These are phyloP conservation scores for Cyberlindnera xylosilytica DNA, from an alignment of 805 yeast genomes.

Conservation along the genomic window DNA sequence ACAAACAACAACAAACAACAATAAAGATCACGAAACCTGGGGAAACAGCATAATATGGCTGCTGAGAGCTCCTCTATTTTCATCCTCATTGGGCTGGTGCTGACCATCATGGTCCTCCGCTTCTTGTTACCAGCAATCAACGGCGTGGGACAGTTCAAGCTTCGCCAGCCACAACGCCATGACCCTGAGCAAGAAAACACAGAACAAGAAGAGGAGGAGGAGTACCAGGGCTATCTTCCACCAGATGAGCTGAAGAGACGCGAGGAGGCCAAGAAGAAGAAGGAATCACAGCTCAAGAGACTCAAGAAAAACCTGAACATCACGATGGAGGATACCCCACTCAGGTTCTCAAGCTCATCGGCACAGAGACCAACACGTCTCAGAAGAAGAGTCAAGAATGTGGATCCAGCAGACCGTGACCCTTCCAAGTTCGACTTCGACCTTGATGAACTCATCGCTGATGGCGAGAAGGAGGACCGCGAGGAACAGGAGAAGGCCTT, in stretches of 20 bases:
- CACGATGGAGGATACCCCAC: slow-evolving; percentile 23
- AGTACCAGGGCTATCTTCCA: slow-evolving; percentile 22
- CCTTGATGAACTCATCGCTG: slow-evolving; percentile 25
- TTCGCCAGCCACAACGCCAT: slow-evolving; percentile 7
- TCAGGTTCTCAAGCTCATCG: slow-evolving; percentile 17
- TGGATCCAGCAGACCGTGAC: slow-evolving; percentile 9
- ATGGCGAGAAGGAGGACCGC: slow-evolving; percentile 17
- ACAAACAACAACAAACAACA: no score
- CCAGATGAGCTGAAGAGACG: slow-evolving; percentile 23
- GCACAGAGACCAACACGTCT: slow-evolving; percentile 2
- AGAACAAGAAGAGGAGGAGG: slow-evolving; percentile 1
- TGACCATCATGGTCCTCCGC: slow-evolving; percentile 25
- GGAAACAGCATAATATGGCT: background rate
- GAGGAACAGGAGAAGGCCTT: slow-evolving; percentile 17
- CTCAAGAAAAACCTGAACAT: slow-evolving; percentile 16
- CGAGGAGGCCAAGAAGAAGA: slow-evolving; percentile 8
- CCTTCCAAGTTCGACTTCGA: slow-evolving; percentile 28
- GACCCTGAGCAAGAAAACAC: background rate
- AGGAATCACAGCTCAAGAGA: slow-evolving; percentile 10
- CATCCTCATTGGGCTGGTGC: slow-evolving; percentile 36
- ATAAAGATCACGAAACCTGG: no score
- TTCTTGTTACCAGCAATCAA: slow-evolving; percentile 46
- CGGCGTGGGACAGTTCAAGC: slow-evolving; percentile 44
- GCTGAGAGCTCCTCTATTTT: slow-evolving; percentile 34
- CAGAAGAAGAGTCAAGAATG: slow-evolving; percentile 23